Evolutionary conservation across 345 rosid genomes (phyloP), one percentile per base, ranked within the genome.

Genomic region (Kernera saxatilis): DNA sequence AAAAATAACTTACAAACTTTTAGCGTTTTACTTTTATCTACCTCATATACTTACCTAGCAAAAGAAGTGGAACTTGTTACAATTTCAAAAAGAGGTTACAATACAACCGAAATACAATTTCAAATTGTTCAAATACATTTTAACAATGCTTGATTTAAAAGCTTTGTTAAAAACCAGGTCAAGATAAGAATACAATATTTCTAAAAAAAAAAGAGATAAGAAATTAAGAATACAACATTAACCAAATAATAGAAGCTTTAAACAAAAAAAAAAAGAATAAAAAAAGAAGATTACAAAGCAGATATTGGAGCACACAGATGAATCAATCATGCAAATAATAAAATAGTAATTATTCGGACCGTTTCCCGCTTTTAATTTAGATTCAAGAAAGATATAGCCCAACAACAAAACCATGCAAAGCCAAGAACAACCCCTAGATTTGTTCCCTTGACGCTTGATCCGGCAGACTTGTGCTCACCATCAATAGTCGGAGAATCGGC

Each of bases 391-490:
- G 7, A 6, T 19, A 55, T n/a, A 35, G n/a, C 17, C 18, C 1
- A 67, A 37, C 4, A 51, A 67, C 39, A 67, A 49, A 78, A 13
- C 61, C 78, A 64, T n/a, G 78, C 81, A 5, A 85, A 72, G 51
- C 85, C 92, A 37, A 66, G 26, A 61, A 77, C 66, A 68, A 85
- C 61, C 5, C 89, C 80, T 35, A 78, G 26, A 9, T 78, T 82
- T 55, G 64, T 54, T 25, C 49, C 72, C 69, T 50, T 77, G 56
- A 51, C 51, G 6, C 58, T 62, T 3, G 85, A 64, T 12, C 79
- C 73, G 2, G 49, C 7, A 9, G 82, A 71, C 26, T 35, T 51
- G 44, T 53, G 53, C 21, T 29, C 64, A 2, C 60, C 37, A 30
- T 57, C n/a, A 40, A 27, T 48, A 2, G 72, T 30, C 0, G 86